Evolutionary conservation across 495 filamentous ascomycete species (phyloP), one percentile per base, ranked within the genome.

Genomic region (Tetracladium marchalianum): DNA sequence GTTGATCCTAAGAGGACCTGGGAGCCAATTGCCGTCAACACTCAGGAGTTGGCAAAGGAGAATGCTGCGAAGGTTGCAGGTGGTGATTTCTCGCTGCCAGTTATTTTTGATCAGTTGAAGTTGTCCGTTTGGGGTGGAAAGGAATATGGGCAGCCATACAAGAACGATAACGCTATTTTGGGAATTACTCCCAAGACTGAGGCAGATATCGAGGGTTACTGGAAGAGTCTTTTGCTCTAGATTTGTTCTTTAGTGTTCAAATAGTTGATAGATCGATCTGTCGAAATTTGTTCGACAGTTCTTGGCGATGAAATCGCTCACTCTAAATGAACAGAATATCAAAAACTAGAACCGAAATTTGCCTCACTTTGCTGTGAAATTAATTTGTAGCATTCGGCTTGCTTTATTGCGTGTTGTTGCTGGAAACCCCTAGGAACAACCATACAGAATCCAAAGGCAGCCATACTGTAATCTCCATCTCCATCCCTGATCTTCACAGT

Each of bases 81-180:
- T 12, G 68, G 68, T 36, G 42, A 62, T 13, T 19, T n/a, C 11
- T 51, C 60, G 22, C 35, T 37, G 18, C 48, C 24, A 0, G 45
- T 58, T 31, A 49, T 63, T 39, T 9, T 46, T 2, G 17, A 33
- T 4, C 51, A 46, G 5, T 65, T 71, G 15, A 32, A 67, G 19
- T 24, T 47, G 5, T 44, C 59, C 16, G 44, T 50, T 5, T 57
- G 68, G 47, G 72, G 57, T 44, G 69, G 62, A 0, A 71, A 74
- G 16, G 72, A 64, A 13, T 70, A 61, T 46, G 67, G 66, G 8
- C 43, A 51, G 4, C 64, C 62, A 24, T 45, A 55, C 10, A 47
- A 36, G 41, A 12, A 51, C 39, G 56, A 62, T 17, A 74, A 74
- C 53, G 58, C 64, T 27, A 39, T 68, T 22, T 50, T 74, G 13